Percentiles rank a stretch among this genome's conserved stretches.
phyloP scores from a whole-genome alignment of 371 early-diverging fungal species.

The Basidiobolus meristosporus region DNA sequence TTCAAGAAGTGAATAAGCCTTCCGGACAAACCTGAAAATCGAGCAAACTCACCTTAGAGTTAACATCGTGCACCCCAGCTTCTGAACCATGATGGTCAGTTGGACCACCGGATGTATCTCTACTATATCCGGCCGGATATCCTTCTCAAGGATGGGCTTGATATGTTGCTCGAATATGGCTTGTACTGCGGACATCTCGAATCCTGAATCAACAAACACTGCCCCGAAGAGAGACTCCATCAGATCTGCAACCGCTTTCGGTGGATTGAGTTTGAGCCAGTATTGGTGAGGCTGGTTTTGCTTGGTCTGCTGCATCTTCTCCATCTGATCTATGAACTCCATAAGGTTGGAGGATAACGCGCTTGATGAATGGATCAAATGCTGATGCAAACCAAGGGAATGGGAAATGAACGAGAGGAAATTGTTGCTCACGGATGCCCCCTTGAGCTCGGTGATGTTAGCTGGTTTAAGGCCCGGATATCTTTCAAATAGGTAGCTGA shows the following conservation, averaged over 20 bases:
- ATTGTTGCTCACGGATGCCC: conserved; percentile 73
- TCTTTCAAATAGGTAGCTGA: conserved; percentile 42
- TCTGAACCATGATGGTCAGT: conserved; percentile 17
- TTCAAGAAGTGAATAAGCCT: too few relatives aligned
- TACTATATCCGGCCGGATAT: conserved; percentile 26
- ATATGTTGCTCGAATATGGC: conserved; percentile 27
- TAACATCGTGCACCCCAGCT: conserved; percentile 20
- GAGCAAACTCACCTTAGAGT: too few relatives aligned
- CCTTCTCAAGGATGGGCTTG: conserved; percentile 20
- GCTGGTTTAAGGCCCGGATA: conserved; percentile 39
- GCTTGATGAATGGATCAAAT: conserved; percentile 41
- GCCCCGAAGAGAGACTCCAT: conserved; percentile 83
- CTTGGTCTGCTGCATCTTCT: conserved; percentile 12
- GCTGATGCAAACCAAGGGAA: conserved; percentile 30
- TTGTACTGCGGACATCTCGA: conserved; percentile 25
- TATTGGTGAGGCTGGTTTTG: conserved; percentile 26
- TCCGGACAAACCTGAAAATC: too few relatives aligned
- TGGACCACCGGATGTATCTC: conserved; percentile 25
- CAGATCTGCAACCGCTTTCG: conserved; percentile 76
- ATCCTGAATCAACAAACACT: conserved; percentile 65
- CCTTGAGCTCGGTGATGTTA: conserved; percentile 51
- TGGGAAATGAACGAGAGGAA: conserved; percentile 56
- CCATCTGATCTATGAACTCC: conserved; percentile 15
- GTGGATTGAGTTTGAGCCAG: conserved; percentile 50
- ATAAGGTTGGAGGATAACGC: conserved; percentile 23